phyloP scores from a whole-genome alignment of 2,329 filamentous ascomycete species.

The Hansfordia pulvinata region DNA sequence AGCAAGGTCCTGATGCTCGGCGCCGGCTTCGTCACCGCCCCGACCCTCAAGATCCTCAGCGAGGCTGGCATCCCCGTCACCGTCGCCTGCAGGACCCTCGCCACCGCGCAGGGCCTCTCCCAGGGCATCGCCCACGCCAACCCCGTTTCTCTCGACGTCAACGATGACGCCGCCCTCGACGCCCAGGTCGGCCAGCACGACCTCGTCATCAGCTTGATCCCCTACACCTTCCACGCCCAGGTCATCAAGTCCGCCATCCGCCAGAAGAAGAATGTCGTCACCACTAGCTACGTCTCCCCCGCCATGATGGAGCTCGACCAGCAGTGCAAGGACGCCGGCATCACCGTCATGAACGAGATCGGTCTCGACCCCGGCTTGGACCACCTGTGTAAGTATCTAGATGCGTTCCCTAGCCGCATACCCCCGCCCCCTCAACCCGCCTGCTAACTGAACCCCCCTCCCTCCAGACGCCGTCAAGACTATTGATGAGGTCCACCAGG shows the following conservation, averaged over 20 bases:
- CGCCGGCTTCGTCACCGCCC: conserved; percentile 45
- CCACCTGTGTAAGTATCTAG: conserved; percentile 30
- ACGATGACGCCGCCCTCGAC: conserved; percentile 62
- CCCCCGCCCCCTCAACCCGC: too few species aligned
- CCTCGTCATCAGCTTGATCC: conserved; percentile 71
- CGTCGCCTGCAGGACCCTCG: conserved; percentile 71
- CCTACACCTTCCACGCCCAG: conserved; percentile 76
- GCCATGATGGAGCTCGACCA: conserved; percentile 84
- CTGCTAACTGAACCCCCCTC: conserved; percentile 42
- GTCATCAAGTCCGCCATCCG: conserved; percentile 92
- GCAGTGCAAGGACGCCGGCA: conserved; percentile 75
- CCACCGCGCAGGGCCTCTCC: conserved; percentile 61
- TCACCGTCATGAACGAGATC: conserved; percentile 97
- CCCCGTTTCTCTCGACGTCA: conserved; percentile 77
- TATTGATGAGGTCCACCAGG: conserved; percentile 76
- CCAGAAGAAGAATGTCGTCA: conserved; percentile 92
- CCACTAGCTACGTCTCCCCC: conserved; percentile 84
- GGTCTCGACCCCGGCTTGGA: conserved; percentile 65
- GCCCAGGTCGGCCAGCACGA: conserved; percentile 68
- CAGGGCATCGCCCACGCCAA: conserved; percentile 58
- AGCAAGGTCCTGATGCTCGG: conserved; percentile 30
- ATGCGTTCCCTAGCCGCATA: too few species aligned
- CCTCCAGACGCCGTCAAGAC: conserved; percentile 82
- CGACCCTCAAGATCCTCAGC: conserved; percentile 50
- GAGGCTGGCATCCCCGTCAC: conserved; percentile 48